Evolutionary conservation across 1,139 yeast genomes (phyloP).

Genomic region (Blastobotrys raffinosifermentans): DNA sequence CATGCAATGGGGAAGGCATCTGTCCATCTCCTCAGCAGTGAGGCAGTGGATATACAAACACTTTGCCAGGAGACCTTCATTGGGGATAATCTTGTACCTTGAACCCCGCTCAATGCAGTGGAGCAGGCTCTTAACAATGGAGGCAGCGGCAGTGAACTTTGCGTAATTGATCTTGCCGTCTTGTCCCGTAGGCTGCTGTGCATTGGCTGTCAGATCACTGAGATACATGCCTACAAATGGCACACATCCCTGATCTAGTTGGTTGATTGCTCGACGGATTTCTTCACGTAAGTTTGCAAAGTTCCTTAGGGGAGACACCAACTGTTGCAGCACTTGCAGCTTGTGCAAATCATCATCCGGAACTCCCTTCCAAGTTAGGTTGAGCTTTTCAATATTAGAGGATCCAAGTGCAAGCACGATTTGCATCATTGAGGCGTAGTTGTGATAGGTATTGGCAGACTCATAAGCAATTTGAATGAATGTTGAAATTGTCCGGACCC

Average conservation of each 20-base stretch:
- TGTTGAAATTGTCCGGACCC: slow-evolving; percentile 64
- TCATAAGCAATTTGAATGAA: slow-evolving; percentile 82
- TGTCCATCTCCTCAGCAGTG: slow-evolving; percentile 69
- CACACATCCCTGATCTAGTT: slow-evolving; percentile 61
- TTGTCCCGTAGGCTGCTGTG: slow-evolving; percentile 46
- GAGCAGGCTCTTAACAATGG: slow-evolving; percentile 69
- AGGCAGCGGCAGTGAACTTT: slow-evolving; percentile 70
- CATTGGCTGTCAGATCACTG: slow-evolving; percentile 75
- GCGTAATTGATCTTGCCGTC: slow-evolving; percentile 64
- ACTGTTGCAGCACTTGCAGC: slow-evolving; percentile 40
- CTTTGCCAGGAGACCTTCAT: slow-evolving; percentile 60
- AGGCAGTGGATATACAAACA: slow-evolving; percentile 77
- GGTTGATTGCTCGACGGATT: slow-evolving; percentile 54
- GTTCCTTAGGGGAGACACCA: slow-evolving; percentile 57
- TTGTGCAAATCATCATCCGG: slow-evolving; percentile 40
- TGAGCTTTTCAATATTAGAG: slow-evolving; percentile 53
- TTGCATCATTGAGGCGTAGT: slow-evolving; percentile 83
- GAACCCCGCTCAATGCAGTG: slow-evolving; percentile 83
- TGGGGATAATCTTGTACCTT: slow-evolving; percentile 45
- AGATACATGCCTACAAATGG: slow-evolving; percentile 86
- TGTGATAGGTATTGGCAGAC: slow-evolving; percentile 60
- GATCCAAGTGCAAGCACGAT: slow-evolving; percentile 79
- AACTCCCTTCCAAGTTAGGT: slow-evolving; percentile 69
- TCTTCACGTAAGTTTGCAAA: slow-evolving; percentile 61
- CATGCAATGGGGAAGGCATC: slow-evolving; percentile 30